Percentiles rank a stretch among this genome's conserved stretches.
These are phyloP conservation scores for Carex scoparia DNA, from an alignment of 176 grass and related monocot species.

Conservation along the genomic window DNA sequence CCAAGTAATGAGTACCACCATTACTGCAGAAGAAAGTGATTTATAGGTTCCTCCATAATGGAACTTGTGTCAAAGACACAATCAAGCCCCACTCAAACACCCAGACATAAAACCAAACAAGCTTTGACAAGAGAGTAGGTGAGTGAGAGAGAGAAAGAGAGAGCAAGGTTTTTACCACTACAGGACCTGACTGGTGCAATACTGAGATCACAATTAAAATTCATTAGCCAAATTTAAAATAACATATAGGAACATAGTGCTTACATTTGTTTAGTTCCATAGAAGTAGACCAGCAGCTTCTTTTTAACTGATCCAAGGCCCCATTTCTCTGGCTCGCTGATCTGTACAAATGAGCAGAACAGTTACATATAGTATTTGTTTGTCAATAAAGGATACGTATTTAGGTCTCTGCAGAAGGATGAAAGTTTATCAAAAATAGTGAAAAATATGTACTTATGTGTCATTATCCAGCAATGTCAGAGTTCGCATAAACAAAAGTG, in stretches of 20 bases:
- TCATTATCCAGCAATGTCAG: not conserved
- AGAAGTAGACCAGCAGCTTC: slow-evolving; percentile 92
- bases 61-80: not conserved
- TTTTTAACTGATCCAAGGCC: slow-evolving; percentile 50
- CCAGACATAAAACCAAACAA: not conserved
- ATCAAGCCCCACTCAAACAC: not conserved
- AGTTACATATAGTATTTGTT: not conserved
- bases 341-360: slow-evolving; percentile 38
- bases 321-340: slow-evolving; percentile 87
- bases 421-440: not conserved
- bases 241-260: slow-evolving; percentile 27
- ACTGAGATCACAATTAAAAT: slow-evolving; percentile 7
- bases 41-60: not conserved
- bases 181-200: not conserved
- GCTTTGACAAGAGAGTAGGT: not conserved
- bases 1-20: not conserved
- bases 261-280: slow-evolving; percentile 98
- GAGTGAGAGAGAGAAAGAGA: not conserved
- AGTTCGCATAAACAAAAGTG: not conserved
- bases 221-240: not conserved
- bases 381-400: not conserved
- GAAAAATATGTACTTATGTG: not conserved
- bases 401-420: not conserved
- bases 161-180: not conserved
- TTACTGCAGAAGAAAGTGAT: not conserved